Evolutionary conservation across 805 yeast genomes (phyloP), one percentile per base, ranked within the genome.

Genomic region (Isabelozyma gotoi): DNA sequence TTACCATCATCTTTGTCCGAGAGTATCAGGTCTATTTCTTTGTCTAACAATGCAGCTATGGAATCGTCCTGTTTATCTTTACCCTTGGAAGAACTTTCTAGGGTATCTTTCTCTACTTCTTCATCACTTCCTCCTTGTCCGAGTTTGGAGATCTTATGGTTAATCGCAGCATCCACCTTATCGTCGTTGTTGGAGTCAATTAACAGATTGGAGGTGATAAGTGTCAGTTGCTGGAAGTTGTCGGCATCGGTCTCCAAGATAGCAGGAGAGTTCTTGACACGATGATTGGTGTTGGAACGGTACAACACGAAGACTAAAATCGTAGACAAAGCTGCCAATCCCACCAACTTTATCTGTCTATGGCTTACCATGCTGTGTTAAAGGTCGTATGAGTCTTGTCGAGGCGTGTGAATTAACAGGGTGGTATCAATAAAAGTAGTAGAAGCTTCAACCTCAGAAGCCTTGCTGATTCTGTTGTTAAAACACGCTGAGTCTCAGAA

Each of bases 131-230:
- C 17, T 3, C 32, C 32, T 39, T 40, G 27, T 15, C 33, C 38
- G 3, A 43, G 18, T 34, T 63, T 63, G 17, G 62, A 57, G 34
- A 70, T 68, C 35, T 67, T 68, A 40, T 62, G 43, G 48, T 71
- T 71, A 42, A 71, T 70, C 16, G 70, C 73, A 34, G 56, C 73
- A 43, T 71, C 75, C n/a, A 53, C 39, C 38, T 61, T 57, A 40
- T 55, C 75, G 48, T 70, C 63, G 48, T 66, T 66, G 16, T 52
- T 49, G 8, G 69, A 54, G 42, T 65, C 67, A n/a, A 68, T 55
- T 38, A 71, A 45, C 15, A 49, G 52, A 39, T 59, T 66, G 21
- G 51, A 32, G 11, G 48, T 45, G 12, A 45, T 11, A 31, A 40
- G 36, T 2, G 45, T 40, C 24, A 46, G 45, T 21, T 41, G 32